These are phyloP conservation scores for Rhodosporidiobolus odoratus DNA, from an alignment of 768 basidiomycete genomes.

Conservation along the genomic window DNA sequence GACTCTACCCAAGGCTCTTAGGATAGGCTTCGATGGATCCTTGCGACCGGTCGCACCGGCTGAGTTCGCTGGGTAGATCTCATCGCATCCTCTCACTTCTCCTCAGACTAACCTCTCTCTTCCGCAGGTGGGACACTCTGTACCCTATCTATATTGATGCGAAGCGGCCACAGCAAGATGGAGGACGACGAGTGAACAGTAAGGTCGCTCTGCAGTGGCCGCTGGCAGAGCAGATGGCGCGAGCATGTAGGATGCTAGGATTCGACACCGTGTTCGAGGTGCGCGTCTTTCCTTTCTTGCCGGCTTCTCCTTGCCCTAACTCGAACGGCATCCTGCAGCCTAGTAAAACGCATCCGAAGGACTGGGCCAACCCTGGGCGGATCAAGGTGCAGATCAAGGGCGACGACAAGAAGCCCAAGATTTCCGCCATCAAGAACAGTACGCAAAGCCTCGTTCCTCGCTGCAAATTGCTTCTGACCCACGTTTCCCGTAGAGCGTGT, in stretches of 20 bases:
- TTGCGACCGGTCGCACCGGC: not conserved
- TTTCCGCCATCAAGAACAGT: conserved; percentile 48
- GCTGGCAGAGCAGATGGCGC: conserved; percentile 83
- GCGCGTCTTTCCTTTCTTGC: conserved; percentile 9
- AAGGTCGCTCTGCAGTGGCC: conserved; percentile 89
- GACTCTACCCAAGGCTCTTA: conserved; percentile 6
- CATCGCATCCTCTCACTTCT: not conserved
- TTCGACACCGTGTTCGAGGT: conserved; percentile 81
- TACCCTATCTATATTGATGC: conserved; percentile 98
- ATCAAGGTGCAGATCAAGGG: conserved; percentile 66
- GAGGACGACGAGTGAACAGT: conserved; percentile 73
- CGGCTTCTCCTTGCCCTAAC: not conserved
- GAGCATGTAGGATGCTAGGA: conserved; percentile 70
- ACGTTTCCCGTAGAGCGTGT: conserved; percentile 23
- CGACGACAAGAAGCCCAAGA: conserved; percentile 44
- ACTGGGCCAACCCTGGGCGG: conserved; percentile 97
- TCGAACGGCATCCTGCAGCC: conserved; percentile 41
- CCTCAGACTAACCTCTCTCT: too few species aligned
- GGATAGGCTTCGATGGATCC: not conserved
- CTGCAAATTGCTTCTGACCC: not conserved
- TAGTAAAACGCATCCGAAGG: conserved; percentile 81
- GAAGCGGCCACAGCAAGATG: conserved; percentile 76
- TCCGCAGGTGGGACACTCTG: conserved; percentile 46
- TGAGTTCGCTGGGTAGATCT: conserved; percentile 6
- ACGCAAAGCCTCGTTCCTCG: conserved; percentile 24